These are phyloP conservation scores for Tolypocladium paradoxum DNA, from an alignment of 2,329 filamentous ascomycete species.

Conservation along the genomic window DNA sequence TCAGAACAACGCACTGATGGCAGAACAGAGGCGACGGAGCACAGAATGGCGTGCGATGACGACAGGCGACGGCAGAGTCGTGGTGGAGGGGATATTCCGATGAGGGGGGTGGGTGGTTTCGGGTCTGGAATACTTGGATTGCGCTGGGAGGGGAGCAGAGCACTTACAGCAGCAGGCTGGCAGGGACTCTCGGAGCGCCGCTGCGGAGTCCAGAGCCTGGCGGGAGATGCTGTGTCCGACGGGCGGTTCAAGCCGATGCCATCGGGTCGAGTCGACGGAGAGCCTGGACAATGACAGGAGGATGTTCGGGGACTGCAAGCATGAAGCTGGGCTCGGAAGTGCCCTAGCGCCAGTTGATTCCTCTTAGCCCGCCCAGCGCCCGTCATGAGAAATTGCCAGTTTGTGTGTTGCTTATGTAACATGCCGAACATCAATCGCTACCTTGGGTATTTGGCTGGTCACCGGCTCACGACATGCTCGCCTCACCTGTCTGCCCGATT, in stretches of 20 bases:
- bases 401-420: conserved; percentile 10
- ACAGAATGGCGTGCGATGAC: background rate
- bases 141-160: conserved; percentile 1
- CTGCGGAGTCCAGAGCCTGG: background rate
- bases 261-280: conserved; percentile 8
- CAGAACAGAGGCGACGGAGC: background rate
- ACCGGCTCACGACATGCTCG: background rate
- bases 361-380: conserved; percentile 7
- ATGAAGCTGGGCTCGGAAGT: conserved; percentile 9
- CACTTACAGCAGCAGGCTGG: conserved; percentile 8
- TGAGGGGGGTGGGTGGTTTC: background rate
- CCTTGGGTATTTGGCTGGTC: background rate
- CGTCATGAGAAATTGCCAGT: conserved; percentile 7
- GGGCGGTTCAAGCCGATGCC: conserved; percentile 9
- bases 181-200: conserved; percentile 3
- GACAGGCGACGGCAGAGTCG: background rate
- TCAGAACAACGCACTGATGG: background rate
- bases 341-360: conserved; percentile 13
- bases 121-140: conserved; percentile 6
- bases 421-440: background rate
- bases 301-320: conserved; percentile 1
- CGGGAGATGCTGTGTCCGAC: background rate
- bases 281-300: background rate
- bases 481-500: background rate
- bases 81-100: background rate